Conservation (phyloP, 495 filamentous ascomycete species). For the Usnea hakonensis region DNA sequence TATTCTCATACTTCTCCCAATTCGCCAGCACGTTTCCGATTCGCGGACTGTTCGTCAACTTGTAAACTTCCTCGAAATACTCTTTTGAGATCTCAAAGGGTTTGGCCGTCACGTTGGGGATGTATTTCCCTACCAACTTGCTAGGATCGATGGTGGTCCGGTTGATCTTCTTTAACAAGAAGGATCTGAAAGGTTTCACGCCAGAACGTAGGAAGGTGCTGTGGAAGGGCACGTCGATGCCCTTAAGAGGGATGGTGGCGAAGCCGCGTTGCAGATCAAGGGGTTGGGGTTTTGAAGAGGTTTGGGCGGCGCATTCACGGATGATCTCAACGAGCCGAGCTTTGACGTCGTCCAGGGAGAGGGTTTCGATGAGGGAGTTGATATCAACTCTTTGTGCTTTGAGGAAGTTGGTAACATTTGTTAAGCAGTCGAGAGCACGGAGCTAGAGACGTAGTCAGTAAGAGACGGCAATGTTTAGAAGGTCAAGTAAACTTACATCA, state of each 20-base stretch:
- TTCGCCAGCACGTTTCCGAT: slow-evolving; percentile 88
- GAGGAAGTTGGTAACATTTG: slow-evolving; percentile 84
- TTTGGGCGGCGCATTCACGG: slow-evolving; percentile 72
- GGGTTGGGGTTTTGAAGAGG: slow-evolving; percentile 77
- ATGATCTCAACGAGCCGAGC: slow-evolving; percentile 79
- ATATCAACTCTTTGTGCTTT: slow-evolving; percentile 97
- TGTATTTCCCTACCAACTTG: slow-evolving; percentile 97
- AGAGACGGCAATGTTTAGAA: slow-evolving; percentile 85
- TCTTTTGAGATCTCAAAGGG: slow-evolving; percentile 95
- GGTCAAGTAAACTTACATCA: slow-evolving; percentile 90
- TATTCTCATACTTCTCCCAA: slow-evolving; percentile 60
- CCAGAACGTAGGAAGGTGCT: slow-evolving; percentile 94
- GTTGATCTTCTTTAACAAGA: slow-evolving; percentile 98
- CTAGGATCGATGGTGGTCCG: slow-evolving; percentile 94
- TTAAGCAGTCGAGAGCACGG: slow-evolving; percentile 88
- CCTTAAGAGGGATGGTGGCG: slow-evolving; percentile 90
- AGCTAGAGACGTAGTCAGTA: slow-evolving; percentile 68
- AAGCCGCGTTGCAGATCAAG: slow-evolving; percentile 87
- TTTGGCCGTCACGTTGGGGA: slow-evolving; percentile 92
- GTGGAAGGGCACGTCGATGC: slow-evolving; percentile 99
- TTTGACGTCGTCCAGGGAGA: slow-evolving; percentile 78
- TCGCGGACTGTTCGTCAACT: slow-evolving; percentile 82
- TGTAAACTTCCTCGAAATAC: slow-evolving; percentile 98
- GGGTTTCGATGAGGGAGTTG: slow-evolving; percentile 75
- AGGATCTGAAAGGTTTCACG: slow-evolving; percentile 95